These are phyloP conservation scores for Acer campestre DNA, from an alignment of 345 rosid genomes.

Conservation along the genomic window DNA sequence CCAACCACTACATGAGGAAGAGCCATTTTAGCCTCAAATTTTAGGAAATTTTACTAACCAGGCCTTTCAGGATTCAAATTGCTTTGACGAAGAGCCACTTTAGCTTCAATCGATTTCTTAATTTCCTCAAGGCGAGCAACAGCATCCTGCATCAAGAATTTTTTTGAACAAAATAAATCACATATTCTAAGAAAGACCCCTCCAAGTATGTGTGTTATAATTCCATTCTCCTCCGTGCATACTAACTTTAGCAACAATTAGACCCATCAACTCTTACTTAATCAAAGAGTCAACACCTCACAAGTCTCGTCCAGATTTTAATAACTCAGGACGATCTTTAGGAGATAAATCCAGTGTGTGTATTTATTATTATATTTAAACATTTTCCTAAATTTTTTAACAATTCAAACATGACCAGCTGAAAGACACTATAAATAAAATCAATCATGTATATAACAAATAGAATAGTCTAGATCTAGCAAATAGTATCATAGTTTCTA, in stretches of 20 bases:
- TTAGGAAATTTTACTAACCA: slow-evolving; percentile 49
- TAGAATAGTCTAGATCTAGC: too few relatives aligned
- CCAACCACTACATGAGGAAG: neutral
- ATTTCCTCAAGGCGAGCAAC: slow-evolving; percentile 88
- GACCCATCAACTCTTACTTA: neutral
- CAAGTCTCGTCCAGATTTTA: neutral
- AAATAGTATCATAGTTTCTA: too few relatives aligned
- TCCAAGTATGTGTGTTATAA: neutral
- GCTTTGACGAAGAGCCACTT: slow-evolving; percentile 84
- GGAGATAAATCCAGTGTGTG: neutral
- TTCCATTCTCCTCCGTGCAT: neutral
- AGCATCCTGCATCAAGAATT: slow-evolving; percentile 62
- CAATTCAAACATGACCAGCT: slow-evolving; percentile 5
- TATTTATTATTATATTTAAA: neutral
- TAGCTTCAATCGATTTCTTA: slow-evolving; percentile 78
- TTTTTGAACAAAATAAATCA: neutral
- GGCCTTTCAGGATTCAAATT: slow-evolving; percentile 95
- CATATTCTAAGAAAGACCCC: neutral
- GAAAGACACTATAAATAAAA: neutral
- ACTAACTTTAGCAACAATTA: too few relatives aligned
- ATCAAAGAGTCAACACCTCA: neutral
- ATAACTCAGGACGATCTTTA: neutral
- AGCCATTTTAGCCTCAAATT: neutral
- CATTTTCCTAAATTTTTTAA: neutral
- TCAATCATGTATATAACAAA: too few relatives aligned